These are phyloP conservation scores for Pichia paraexigua DNA, from an alignment of 805 yeast species.

Conservation along the genomic window DNA sequence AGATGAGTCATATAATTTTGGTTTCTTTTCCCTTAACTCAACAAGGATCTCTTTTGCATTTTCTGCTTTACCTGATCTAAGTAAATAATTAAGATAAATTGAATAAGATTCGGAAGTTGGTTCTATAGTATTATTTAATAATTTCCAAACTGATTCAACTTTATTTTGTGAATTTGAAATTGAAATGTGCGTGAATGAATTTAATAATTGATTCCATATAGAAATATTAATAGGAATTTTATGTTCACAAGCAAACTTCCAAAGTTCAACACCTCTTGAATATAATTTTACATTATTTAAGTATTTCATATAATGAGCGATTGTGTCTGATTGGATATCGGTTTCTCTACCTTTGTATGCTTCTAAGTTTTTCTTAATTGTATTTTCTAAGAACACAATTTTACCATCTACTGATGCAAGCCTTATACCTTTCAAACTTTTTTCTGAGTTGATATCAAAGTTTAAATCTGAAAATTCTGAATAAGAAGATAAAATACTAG, in stretches of 20 bases:
- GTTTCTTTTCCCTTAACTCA: constrained; percentile 27
- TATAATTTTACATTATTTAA: constrained; percentile 9
- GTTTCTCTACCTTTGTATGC: constrained; percentile 4
- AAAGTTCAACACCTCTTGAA: constrained; percentile 10
- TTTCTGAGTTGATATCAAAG: constrained; percentile 28
- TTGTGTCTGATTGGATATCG: constrained; percentile 9
- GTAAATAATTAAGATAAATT: constrained; percentile 39
- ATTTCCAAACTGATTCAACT: constrained; percentile 31
- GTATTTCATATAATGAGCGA: constrained; percentile 11
- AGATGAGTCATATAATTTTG: constrained; percentile 30
- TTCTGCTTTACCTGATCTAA: constrained; percentile 32
- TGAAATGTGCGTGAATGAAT: constrained; percentile 21
- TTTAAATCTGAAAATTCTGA: background rate
- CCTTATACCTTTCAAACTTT: constrained; percentile 12
- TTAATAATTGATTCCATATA: constrained; percentile 54
- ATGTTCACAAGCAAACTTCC: constrained; percentile 16
- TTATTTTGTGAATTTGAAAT: constrained; percentile 26
- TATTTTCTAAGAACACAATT: constrained; percentile 7
- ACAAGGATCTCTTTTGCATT: constrained; percentile 35
- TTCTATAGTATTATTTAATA: constrained; percentile 22
- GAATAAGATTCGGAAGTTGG: constrained; percentile 45
- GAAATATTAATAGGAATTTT: constrained; percentile 28
- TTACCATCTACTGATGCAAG: constrained; percentile 6
- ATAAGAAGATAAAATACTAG: constrained; percentile 7
- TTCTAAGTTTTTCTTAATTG: constrained; percentile 3